A percentile compares a stretch with the other conserved stretches of the same genome.
These are phyloP conservation scores for Aegilops tauschii DNA, from an alignment of 176 grass and related monocot genomes.

Conservation along the genomic window DNA sequence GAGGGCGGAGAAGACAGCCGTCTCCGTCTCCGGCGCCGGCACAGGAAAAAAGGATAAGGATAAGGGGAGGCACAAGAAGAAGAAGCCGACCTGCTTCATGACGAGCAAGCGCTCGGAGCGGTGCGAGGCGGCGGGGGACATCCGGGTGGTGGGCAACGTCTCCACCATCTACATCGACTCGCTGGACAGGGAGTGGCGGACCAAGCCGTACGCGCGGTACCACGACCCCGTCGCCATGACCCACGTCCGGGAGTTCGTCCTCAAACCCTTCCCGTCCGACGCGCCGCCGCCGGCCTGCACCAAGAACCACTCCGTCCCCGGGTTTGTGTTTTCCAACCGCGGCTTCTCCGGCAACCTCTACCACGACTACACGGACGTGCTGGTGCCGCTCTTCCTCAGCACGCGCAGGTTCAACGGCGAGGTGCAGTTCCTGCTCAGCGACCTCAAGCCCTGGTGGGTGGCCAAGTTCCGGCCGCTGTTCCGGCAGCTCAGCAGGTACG, in stretches of 20 bases:
- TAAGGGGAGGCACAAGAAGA: neutral
- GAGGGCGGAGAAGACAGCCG: neutral
- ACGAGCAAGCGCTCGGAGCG: conserved; percentile 76
- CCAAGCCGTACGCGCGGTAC: conserved; percentile 87
- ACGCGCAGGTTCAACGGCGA: conserved; percentile 59
- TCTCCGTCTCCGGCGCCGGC: neutral
- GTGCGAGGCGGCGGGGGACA: conserved; percentile 70
- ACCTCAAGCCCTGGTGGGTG: conserved; percentile 81
- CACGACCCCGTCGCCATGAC: conserved; percentile 73
- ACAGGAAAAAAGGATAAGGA: conserved; percentile 1
- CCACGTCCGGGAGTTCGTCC: conserved; percentile 59
- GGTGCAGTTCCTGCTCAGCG: conserved; percentile 63
- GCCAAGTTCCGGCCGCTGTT: conserved; percentile 64
- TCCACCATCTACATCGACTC: conserved; percentile 56
- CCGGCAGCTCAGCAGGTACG: conserved; percentile 62
- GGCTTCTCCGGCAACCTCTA: conserved; percentile 93
- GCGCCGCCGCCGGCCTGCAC: conserved; percentile 53
- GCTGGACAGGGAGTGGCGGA: conserved; percentile 62
- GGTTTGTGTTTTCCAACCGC: conserved; percentile 71
- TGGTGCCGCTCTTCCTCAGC: conserved; percentile 88
- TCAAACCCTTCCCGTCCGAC: conserved; percentile 39
- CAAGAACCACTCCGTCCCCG: conserved; percentile 71
- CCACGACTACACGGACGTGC: conserved; percentile 94
- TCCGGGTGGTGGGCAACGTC: conserved; percentile 54
- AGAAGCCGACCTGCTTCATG: conserved; percentile 66